These are phyloP conservation scores for Amanita pallidorosea DNA, from an alignment of 768 basidiomycete species.

Conservation along the genomic window DNA sequence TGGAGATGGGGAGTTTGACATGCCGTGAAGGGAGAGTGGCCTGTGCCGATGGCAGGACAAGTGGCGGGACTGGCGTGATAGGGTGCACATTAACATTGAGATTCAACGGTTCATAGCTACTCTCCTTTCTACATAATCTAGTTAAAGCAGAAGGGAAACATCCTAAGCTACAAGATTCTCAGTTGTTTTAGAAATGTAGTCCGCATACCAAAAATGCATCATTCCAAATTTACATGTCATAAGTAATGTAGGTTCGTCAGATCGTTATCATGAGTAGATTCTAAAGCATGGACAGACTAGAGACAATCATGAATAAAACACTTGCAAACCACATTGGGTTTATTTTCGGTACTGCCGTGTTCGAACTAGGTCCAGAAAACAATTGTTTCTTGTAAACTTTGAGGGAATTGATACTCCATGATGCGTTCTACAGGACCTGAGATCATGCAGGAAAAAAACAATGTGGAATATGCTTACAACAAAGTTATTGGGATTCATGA, in stretches of 20 bases:
- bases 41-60: too few relatives aligned
- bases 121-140: too few relatives aligned
- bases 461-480: slow-evolving; percentile 32
- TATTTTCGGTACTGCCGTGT: neutral
- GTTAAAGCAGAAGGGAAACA: too few relatives aligned
- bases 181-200: too few relatives aligned
- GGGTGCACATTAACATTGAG: too few relatives aligned
- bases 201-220: too few relatives aligned
- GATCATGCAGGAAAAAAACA: neutral
- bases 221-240: too few relatives aligned
- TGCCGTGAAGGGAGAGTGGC: too few relatives aligned
- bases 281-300: neutral
- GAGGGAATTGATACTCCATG: slow-evolving; percentile 71
- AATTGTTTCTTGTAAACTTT: slow-evolving; percentile 61
- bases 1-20: too few relatives aligned
- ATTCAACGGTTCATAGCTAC: too few relatives aligned
- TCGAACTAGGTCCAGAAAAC: slow-evolving; percentile 20
- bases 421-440: slow-evolving; percentile 47
- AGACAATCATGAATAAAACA: neutral
- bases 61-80: too few relatives aligned
- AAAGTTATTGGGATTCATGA: slow-evolving; percentile 65
- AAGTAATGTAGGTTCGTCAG: neutral
- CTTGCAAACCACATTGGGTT: neutral
- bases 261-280: neutral
- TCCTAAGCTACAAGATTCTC: too few relatives aligned